Conservation (phyloP, 148 eudicot genomes). For the Silene uniflora region DNA sequence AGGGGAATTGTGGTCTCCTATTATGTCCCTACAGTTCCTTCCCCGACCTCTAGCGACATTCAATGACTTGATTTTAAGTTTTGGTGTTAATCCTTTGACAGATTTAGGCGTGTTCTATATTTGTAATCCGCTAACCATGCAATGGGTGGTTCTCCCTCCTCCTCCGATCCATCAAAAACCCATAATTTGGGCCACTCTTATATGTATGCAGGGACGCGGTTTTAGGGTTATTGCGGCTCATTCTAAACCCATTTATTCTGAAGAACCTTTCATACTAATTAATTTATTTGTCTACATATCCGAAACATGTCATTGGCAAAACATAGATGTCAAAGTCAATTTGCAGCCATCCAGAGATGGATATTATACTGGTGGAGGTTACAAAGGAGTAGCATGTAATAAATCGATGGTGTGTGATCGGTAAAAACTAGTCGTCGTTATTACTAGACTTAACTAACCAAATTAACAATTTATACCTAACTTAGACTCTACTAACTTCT, state of each 20-base stretch:
- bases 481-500: too few relatives aligned
- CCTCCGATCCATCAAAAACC: not conserved
- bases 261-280: not conserved
- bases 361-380: not conserved
- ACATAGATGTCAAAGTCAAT: not conserved
- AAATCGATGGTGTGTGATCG: slow-evolving; percentile 9
- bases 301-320: not conserved
- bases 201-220: not conserved
- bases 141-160: not conserved
- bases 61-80: not conserved
- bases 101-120: not conserved
- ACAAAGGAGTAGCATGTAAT: not conserved
- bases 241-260: not conserved
- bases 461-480: too few relatives aligned
- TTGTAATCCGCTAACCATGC: slow-evolving; percentile 6
- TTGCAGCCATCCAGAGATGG: not conserved
- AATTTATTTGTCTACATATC: not conserved
- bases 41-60: not conserved
- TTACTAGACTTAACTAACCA: too few relatives aligned
- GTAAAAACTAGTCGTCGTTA: too few relatives aligned
- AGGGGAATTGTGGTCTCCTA: not conserved
- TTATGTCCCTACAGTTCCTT: not conserved
- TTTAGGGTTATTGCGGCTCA: slow-evolving; percentile 1
- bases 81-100: not conserved
- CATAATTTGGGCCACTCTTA: not conserved